Evolutionary conservation across 352 stramenopile genomes (phyloP).

Genomic region (Phytopythium boreale): DNA sequence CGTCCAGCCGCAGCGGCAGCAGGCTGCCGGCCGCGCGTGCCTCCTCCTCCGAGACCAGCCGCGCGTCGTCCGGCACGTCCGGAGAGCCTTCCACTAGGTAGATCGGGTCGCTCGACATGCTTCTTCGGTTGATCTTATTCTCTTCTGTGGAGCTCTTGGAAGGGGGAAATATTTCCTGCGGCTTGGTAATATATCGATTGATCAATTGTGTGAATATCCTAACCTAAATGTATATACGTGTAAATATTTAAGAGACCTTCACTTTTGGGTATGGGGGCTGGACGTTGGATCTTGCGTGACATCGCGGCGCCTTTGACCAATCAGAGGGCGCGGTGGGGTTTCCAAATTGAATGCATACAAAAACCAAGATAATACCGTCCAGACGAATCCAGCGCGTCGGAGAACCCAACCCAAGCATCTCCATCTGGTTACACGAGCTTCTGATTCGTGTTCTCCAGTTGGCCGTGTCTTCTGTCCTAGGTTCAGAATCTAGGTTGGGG

Average conservation of each 20-base stretch:
- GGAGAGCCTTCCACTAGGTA: conserved; percentile 30
- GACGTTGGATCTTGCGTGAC: background rate
- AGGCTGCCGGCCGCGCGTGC: conserved; percentile 6
- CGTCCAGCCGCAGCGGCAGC: conserved; percentile 19
- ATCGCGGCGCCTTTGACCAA: background rate
- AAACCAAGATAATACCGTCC: background rate
- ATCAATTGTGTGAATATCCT: background rate
- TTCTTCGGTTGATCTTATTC: background rate
- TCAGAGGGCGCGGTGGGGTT: background rate
- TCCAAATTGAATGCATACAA: background rate
- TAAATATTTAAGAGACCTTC: background rate
- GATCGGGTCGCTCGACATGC: conserved; percentile 10
- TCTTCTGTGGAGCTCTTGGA: background rate
- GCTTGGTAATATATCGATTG: too few relatives aligned
- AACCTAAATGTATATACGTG: background rate
- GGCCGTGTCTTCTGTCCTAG: too few relatives aligned
- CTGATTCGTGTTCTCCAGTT: too few relatives aligned
- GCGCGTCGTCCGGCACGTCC: conserved; percentile 19
- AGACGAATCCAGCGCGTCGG: background rate
- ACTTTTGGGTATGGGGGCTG: background rate
- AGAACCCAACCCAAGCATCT: background rate
- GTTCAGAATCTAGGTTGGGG: conserved; percentile 1
- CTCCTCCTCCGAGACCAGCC: conserved; percentile 19
- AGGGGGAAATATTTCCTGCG: too few relatives aligned
- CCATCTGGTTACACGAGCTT: background rate